These are phyloP conservation scores for Neonectria sp. DNA, from an alignment of 2,329 filamentous ascomycete genomes.

Conservation along the genomic window DNA sequence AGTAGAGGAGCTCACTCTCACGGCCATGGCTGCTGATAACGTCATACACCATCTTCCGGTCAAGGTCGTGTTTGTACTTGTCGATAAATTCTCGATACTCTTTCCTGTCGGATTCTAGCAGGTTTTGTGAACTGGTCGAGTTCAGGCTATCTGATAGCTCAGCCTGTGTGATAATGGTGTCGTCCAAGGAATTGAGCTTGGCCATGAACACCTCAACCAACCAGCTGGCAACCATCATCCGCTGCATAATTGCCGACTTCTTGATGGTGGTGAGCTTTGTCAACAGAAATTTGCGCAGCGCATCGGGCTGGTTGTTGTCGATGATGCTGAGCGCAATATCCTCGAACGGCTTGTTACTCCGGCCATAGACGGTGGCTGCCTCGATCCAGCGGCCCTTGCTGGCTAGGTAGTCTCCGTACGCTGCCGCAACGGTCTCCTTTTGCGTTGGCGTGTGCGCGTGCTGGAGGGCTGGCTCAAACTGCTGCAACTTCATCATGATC, in stretches of 20 bases:
- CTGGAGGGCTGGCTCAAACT: slow-evolving; percentile 89
- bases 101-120: slow-evolving; percentile 78
- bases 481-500: slow-evolving; percentile 87
- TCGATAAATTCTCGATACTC: slow-evolving; percentile 92
- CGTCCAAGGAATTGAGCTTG: slow-evolving; percentile 94
- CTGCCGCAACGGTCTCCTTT: slow-evolving; percentile 91
- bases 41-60: slow-evolving; percentile 93
- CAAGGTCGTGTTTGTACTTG: slow-evolving; percentile 88
- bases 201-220: slow-evolving; percentile 97
- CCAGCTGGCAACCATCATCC: slow-evolving; percentile 96
- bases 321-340: slow-evolving; percentile 94
- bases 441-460: slow-evolving; percentile 87
- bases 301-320: slow-evolving; percentile 91
- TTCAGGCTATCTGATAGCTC: slow-evolving; percentile 82
- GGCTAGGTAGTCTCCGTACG: slow-evolving; percentile 90
- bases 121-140: slow-evolving; percentile 78
- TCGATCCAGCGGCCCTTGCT: slow-evolving; percentile 86
- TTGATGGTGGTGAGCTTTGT: slow-evolving; percentile 88
- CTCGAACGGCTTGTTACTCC: slow-evolving; percentile 97
- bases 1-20: slow-evolving; percentile 93
- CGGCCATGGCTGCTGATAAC: slow-evolving; percentile 95
- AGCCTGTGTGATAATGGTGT: slow-evolving; percentile 91
- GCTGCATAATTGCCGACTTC: slow-evolving; percentile 89
- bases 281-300: slow-evolving; percentile 88
- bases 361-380: slow-evolving; percentile 91